Evolutionary conservation across 2,329 filamentous ascomycete genomes (phyloP), one percentile per base, ranked within the genome.

Genomic region (Xylaria sp.): DNA sequence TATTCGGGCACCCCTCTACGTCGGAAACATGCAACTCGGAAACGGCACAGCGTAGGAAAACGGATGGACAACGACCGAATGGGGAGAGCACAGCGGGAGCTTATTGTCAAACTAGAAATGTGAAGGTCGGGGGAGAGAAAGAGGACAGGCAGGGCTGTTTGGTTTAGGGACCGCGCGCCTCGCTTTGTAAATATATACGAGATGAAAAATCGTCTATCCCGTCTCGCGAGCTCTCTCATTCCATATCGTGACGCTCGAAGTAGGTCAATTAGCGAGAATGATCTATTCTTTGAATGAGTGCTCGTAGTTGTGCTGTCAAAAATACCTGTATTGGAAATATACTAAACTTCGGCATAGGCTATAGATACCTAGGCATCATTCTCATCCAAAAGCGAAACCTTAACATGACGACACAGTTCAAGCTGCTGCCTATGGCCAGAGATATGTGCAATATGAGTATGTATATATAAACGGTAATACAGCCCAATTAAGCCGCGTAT

Each of bases 151-250:
- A 34, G 29, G 47, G 51, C 20, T 57, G 20, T 44, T 22, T 17
- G 48, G 54, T 50, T 43, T 24, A 43, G 7, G 41, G 50, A 52
- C 38, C 29, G 29, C 4, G 42, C 16, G 39, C 41, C 54, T 47
- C 42, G 39, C 34, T 50, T 61, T 67, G 64, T 68, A 66, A 68
- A 68, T 67, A 69, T 65, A 63, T 69, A 67, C 60, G 66, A 65
- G 64, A 66, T 49, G 61, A 64, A 60, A 54, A 58, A 51, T 39
- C 52, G 60, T 61, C 48, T 58, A 62, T 60, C 58, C 55, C 53
- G 62, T 66, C 62, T 56, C 55, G 48, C 52, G 54, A 58, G 39
- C 22, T 43, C 20, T 24, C 4, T 40, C 26, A n/a, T 29, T 18
- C 17, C 44, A 20, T 2, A 20, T 38, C 42, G 42, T 52, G 44